phyloP scores from a whole-genome alignment of 768 basidiomycete species.

The Boletus sp. region DNA sequence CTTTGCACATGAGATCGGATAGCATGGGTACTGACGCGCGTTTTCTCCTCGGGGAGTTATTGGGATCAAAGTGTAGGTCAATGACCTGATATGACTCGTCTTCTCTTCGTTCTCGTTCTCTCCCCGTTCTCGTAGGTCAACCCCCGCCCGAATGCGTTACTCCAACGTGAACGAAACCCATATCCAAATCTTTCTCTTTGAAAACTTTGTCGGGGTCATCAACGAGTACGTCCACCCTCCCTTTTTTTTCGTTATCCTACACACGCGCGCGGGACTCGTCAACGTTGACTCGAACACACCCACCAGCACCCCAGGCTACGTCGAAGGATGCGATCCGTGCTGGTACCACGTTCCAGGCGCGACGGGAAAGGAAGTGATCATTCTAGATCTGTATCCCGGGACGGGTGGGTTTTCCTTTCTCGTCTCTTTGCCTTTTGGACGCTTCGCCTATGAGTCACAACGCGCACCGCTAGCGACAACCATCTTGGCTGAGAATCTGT shows the following conservation, averaged over 20 bases:
- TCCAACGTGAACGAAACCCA: slow-evolving; percentile 51
- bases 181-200: slow-evolving; percentile 53
- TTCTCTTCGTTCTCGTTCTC: background rate
- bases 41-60: slow-evolving; percentile 40
- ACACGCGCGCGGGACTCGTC: background rate
- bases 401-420: slow-evolving; percentile 37
- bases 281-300: background rate
- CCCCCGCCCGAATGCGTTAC: slow-evolving; percentile 43
- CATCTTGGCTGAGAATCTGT: slow-evolving; percentile 48
- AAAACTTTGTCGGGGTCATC: slow-evolving; percentile 52
- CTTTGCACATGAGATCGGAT: no score
- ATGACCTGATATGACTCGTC: background rate
- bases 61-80: slow-evolving; percentile 55
- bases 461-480: slow-evolving; percentile 32
- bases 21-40: background rate
- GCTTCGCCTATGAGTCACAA: no score
- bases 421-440: no score
- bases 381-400: slow-evolving; percentile 57
- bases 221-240: slow-evolving; percentile 37
- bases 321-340: slow-evolving; percentile 61
- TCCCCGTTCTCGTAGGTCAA: slow-evolving; percentile 28
- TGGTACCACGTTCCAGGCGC: slow-evolving; percentile 56
- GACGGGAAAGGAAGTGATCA: slow-evolving; percentile 57
- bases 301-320: slow-evolving; percentile 38
- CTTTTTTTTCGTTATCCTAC: no score